phyloP scores from a whole-genome alignment of 2,329 filamentous ascomycete species.

The Fusarium sterilihyphosum region DNA sequence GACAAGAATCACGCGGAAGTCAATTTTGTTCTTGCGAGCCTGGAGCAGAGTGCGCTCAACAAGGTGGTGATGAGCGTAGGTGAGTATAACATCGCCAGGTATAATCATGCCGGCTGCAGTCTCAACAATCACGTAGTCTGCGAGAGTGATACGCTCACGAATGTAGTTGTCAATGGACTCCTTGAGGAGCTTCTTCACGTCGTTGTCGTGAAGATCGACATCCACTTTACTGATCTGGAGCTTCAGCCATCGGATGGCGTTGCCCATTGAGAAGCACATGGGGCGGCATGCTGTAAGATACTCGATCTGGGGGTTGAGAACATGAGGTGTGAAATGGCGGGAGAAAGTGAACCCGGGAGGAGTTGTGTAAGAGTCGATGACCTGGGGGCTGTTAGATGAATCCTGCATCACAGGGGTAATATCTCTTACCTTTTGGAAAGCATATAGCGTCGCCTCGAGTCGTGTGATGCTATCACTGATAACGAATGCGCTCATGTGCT shows the following conservation, averaged over 20 bases:
- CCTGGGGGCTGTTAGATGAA: slow-evolving; percentile 57
- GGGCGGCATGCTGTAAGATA: slow-evolving; percentile 94
- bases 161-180: slow-evolving; percentile 90
- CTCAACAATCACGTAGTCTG: slow-evolving; percentile 84
- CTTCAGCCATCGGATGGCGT: slow-evolving; percentile 94
- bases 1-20: slow-evolving; percentile 85
- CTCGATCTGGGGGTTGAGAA: slow-evolving; percentile 93
- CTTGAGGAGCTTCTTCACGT: slow-evolving; percentile 82
- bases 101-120: slow-evolving; percentile 80
- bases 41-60: slow-evolving; percentile 83
- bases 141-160: slow-evolving; percentile 86
- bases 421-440: slow-evolving; percentile 79
- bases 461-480: slow-evolving; percentile 91
- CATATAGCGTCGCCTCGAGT: slow-evolving; percentile 85
- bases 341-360: slow-evolving; percentile 85
- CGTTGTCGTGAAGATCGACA: slow-evolving; percentile 81
- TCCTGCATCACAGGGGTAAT: slow-evolving; percentile 11
- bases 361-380: slow-evolving; percentile 92
- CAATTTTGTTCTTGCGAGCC: slow-evolving; percentile 75
- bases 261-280: slow-evolving; percentile 96
- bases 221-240: slow-evolving; percentile 91
- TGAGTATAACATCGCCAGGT: slow-evolving; percentile 84
- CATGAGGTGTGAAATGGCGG: slow-evolving; percentile 89
- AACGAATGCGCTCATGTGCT: slow-evolving; percentile 89
- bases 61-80: slow-evolving; percentile 86